phyloP scores from a whole-genome alignment of 805 yeast genomes.

The Candida xiaguanensis region DNA sequence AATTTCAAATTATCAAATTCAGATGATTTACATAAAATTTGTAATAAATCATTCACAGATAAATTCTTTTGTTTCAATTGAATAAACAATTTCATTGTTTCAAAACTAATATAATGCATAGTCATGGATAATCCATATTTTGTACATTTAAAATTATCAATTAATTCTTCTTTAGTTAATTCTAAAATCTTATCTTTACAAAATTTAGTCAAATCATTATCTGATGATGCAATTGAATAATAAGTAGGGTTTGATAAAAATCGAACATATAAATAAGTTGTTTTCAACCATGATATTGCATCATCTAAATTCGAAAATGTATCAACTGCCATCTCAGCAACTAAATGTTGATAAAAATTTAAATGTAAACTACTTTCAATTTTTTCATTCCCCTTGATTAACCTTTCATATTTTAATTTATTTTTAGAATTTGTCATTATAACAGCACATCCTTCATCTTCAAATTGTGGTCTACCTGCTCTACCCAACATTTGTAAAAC shows the following conservation, averaged over 20 bases:
- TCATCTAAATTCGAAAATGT: slow-evolving; percentile 29
- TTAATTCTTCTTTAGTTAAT: slow-evolving; percentile 27
- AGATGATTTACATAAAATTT: slow-evolving; percentile 27
- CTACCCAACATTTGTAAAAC: slow-evolving; percentile 63
- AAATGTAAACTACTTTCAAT: slow-evolving; percentile 41
- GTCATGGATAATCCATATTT: slow-evolving; percentile 48
- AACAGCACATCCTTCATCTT: slow-evolving; percentile 47
- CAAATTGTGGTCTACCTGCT: slow-evolving; percentile 62
- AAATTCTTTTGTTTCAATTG: slow-evolving; percentile 9
- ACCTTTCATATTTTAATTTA: slow-evolving; percentile 34
- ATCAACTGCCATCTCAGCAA: slow-evolving; percentile 20
- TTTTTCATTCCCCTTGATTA: slow-evolving; percentile 39
- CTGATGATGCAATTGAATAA: slow-evolving; percentile 25
- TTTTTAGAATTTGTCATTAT: slow-evolving; percentile 41
- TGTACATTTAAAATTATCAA: slow-evolving; percentile 27
- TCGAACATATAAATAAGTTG: slow-evolving; percentile 48
- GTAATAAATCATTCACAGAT: slow-evolving; percentile 16
- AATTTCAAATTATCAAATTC: slow-evolving; percentile 42
- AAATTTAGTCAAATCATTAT: slow-evolving; percentile 26
- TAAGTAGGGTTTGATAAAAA: slow-evolving; percentile 35
- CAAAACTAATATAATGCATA: slow-evolving; percentile 42
- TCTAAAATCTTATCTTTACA: slow-evolving; percentile 29
- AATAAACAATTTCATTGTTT: slow-evolving; percentile 38
- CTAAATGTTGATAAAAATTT: slow-evolving; percentile 15
- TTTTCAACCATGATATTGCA: slow-evolving; percentile 45